Evolutionary conservation across 805 yeast genomes (phyloP), one percentile per base, ranked within the genome.

Genomic region (Starmerella scarabaei): DNA sequence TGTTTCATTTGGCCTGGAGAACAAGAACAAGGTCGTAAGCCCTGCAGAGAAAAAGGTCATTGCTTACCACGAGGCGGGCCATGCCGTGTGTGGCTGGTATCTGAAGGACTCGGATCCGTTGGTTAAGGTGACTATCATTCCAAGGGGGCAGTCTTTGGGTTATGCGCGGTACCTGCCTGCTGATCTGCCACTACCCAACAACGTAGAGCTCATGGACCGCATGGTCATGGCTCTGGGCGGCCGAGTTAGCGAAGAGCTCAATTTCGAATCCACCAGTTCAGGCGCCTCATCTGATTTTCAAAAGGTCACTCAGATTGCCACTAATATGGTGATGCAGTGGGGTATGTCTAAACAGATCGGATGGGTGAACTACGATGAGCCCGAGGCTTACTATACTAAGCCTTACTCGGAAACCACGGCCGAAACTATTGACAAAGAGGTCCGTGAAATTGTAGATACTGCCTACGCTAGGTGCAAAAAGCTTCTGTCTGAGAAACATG

Each of bases 41-140:
- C 79, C 84, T 1, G 86, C 80, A 44, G 97, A 93, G 57, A 83
- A 85, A 63, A 75, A 68, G 47, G 75, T 84, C 21, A 95, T 93
- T 42, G 98, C 98, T 1, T 91, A 80, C 55, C 98, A 93, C 58
- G 99, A 91, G 61, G 98, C 99, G 3, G 99, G 98, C 3, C 98
- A 93, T 62, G 98, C 99, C 9, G 74, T 91, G 45, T 86, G 97
- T 61, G 98, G 98, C 11, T 91, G 98, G 99, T 85, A 67, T 56
- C 69, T 91, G 54, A 73, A 81, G 59, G 71, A 72, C 60, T 94
- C 97, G 2, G 95, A 88, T 57, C 98, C 98, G 6, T 66, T 93
- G 42, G 68, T 91, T 44, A 91, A 91, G 66, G 98, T 91, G 16
- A 83, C 96, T 14, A 91, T 93, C 53, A 83, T 91, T 45, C 98